Evolutionary conservation across 495 filamentous ascomycete species (phyloP), one percentile per base, ranked within the genome.

Genomic region (Daldinia decipiens): DNA sequence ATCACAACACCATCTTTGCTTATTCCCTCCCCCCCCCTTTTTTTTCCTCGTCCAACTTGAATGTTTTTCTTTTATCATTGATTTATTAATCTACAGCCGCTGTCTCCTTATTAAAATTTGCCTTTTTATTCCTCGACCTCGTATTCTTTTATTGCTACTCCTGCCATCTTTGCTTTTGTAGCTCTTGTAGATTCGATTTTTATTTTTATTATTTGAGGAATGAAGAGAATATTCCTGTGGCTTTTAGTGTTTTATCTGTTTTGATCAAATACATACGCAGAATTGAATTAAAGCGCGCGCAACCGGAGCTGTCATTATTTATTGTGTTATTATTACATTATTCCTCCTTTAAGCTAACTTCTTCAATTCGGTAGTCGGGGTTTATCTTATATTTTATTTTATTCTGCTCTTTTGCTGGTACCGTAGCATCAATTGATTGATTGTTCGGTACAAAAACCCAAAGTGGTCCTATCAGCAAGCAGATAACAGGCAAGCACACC

Each of bases 201-300:
- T 45, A 24, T 24, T 24, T 1, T 24, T 24, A 24, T 2, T 5
- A 57, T 65, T 70, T 21, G 50, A 56, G 51, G 61, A 70, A 59
- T 61, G 47, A 34, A 66, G 32, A 31, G 15, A 31, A 29, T 34
- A 52, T 72, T 13, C 56, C 56, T 65, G 60, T 65, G 65, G 70
- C 65, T 72, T 65, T 57, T 13, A 53, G 40, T 68, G 70, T 72
- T 72, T 72, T 72, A 65, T 53, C 52, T 68, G 68, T 68, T 65
- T 68, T 68, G 59, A 67, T 67, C 47, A 40, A 47, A 47, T 47
- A 17, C 11, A 59, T 40, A 24, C 21, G 17, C 32, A n/a, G 36
- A 66, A 51, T 53, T 51, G 31, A 29, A 52, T 27, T 53, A 38
- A 66, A 61, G 62, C 50, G 56, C 58, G 58, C 62, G 24, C 60